Evolutionary conservation across 306 rosid species (phyloP), one percentile per base, ranked within the genome.

Genomic region (Gillenia trifoliata): DNA sequence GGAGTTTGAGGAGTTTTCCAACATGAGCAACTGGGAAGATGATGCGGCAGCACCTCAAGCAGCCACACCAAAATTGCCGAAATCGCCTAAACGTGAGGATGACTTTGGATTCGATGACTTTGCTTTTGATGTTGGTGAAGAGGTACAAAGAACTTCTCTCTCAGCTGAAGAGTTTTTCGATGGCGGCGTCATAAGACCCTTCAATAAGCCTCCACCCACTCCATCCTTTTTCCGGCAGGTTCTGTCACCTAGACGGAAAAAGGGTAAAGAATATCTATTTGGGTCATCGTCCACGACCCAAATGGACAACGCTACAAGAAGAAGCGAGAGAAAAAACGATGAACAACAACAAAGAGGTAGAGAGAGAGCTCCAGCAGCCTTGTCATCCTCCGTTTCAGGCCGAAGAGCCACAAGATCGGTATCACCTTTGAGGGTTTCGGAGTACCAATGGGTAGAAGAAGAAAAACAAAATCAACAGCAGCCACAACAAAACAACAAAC

Each of bases 131-230:
- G 81, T 94, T 9, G 31, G 77, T 11, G 71, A 62, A 40, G 86
- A 88, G 38, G 59, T 82, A 1, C 79, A 83, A 5, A 72, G 81
- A 36, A 30, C 75, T 8, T 82, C 95, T 34, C 92, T 88, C 40
- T 88, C 96, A 3, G 99, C 97, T 0, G 99, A 87, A 5, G 97
- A 91, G 78, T 95, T 94, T 15, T 91, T 94, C 59, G 85, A 90
- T 33, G 89, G 82, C 16, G 96, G 99, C 0, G 86, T 70, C 60
- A 88, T 94, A 74, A 78, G 85, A 47, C 92, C 95, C 57, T 16
- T 86, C 13, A 75, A 47, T 47, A 47, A 71, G 68, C 75, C 88
- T 11, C 79, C 88, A 8, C 72, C 80, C 26, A 1, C 68, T 30
- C 34, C 80, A 4, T 72, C 89, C 75, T 70, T 61, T 3, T 62